Evolutionary conservation across 257 asterid genomes (phyloP).

Genomic region (Solanum rostratum): DNA sequence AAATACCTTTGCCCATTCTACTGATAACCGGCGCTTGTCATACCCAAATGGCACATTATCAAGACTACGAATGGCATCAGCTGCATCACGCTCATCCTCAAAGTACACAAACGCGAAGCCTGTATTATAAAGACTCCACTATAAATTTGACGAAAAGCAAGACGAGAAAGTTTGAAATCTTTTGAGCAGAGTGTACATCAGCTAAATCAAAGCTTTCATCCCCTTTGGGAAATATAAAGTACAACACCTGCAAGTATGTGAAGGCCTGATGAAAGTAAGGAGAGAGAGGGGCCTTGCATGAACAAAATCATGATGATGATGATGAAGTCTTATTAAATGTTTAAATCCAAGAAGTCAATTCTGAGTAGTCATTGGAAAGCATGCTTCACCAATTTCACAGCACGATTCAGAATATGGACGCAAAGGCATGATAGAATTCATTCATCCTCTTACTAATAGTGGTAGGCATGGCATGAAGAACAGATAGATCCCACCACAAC

Average conservation of each 20-base stretch:
- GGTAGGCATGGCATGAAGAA: constrained; percentile 70
- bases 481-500: constrained; percentile 42
- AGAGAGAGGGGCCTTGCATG: constrained; percentile 69
- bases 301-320: constrained; percentile 56
- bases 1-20: constrained; percentile 88
- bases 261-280: constrained; percentile 72
- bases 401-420: constrained; percentile 58
- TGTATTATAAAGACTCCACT: constrained; percentile 16
- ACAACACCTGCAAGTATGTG: constrained; percentile 88
- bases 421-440: constrained; percentile 79
- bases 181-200: constrained; percentile 10
- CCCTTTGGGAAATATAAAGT: constrained; percentile 32
- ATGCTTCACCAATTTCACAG: constrained; percentile 85
- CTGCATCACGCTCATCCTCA: constrained; percentile 88
- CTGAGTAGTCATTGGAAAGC: constrained; percentile 59
- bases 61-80: constrained; percentile 67
- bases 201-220: constrained; percentile 24
- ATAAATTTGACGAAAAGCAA: constrained; percentile 2
- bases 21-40: constrained; percentile 58
- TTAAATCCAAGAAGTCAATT: constrained; percentile 43
- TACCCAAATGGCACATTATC: constrained; percentile 60
- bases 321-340: constrained; percentile 44
- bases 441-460: constrained; percentile 50
- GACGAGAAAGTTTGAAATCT: neutral
- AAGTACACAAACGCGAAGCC: constrained; percentile 88